Conservation (phyloP, 495 filamentous ascomycete species). For the Aspergillus wentii region DNA sequence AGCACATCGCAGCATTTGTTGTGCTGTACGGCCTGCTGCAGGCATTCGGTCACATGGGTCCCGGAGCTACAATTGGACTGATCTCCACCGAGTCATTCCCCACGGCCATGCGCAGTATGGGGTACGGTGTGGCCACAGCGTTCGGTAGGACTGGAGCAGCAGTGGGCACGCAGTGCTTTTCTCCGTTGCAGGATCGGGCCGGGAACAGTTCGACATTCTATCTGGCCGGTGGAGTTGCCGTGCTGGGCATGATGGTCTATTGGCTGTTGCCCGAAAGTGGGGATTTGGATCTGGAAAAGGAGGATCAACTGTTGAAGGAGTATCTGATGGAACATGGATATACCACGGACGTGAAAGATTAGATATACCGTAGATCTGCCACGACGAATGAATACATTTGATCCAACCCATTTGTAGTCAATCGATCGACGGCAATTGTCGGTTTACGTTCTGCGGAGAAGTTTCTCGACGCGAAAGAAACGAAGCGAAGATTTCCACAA, state of each 20-base stretch:
- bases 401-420: too few species aligned
- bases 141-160: conserved; percentile 33
- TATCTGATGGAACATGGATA: conserved; percentile 33
- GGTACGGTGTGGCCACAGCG: conserved; percentile 28
- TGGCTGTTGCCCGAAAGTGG: conserved; percentile 30
- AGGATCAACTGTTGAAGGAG: conserved; percentile 21
- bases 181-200: conserved; percentile 20
- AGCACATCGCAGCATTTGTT: conserved; percentile 29
- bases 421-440: too few species aligned
- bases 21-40: conserved; percentile 33
- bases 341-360: conserved; percentile 24
- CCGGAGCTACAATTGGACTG: conserved; percentile 29
- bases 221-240: conserved; percentile 23
- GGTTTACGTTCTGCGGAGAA: too few species aligned
- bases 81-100: conserved; percentile 31
- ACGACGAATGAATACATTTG: too few species aligned
- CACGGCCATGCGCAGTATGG: conserved; percentile 32
- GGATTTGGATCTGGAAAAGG: conserved; percentile 23
- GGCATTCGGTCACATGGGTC: conserved; percentile 32
- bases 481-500: too few species aligned
- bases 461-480: too few species aligned
- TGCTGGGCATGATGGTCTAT: conserved; percentile 26
- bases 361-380: too few species aligned
- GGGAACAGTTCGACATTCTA: conserved; percentile 29
- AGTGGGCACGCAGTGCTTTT: conserved; percentile 30